Conservation (phyloP, 805 yeast genomes). For the Candida caryicola region DNA sequence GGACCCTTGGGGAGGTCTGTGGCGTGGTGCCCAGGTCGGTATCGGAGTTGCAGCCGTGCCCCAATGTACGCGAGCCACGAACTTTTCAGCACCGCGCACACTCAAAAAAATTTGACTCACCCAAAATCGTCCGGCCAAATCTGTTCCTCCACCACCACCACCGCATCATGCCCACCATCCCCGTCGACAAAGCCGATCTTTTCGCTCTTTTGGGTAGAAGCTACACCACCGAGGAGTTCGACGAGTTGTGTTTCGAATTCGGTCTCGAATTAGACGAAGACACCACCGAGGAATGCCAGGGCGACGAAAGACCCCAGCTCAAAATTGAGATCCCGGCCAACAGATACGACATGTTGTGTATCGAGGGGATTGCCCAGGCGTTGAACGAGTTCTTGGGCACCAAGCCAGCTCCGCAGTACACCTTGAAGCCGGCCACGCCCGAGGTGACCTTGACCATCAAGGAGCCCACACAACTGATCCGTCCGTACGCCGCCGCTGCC, state of each 20-base stretch:
- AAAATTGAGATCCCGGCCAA: conserved; percentile 98
- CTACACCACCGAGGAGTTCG: conserved; percentile 84
- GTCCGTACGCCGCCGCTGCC: conserved; percentile 97
- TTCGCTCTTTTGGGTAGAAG: conserved; percentile 66
- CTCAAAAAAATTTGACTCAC: conserved; percentile 11
- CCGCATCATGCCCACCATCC: conserved; percentile 84
- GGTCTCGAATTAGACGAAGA: conserved; percentile 98
- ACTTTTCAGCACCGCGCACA: not conserved
- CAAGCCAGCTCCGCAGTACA: conserved; percentile 61
- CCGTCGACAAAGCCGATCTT: conserved; percentile 92
- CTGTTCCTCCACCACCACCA: not conserved
- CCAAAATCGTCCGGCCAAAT: no score
- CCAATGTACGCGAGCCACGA: not conserved
- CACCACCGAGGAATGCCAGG: conserved; percentile 70
- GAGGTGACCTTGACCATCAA: conserved; percentile 65
- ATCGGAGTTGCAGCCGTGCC: not conserved
- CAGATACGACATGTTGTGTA: conserved; percentile 96
- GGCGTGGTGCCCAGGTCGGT: no score
- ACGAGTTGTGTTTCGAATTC: conserved; percentile 94
- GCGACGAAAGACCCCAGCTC: conserved; percentile 91
- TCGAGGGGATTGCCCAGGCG: conserved; percentile 96
- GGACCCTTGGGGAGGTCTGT: no score
- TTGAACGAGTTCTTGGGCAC: conserved; percentile 85
- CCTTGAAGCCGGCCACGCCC: conserved; percentile 59
- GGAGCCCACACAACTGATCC: conserved; percentile 64